Base-by-base conservation (phyloP, 1,139 yeast genomes). In the Scheffersomyces segobiensis region DNA sequence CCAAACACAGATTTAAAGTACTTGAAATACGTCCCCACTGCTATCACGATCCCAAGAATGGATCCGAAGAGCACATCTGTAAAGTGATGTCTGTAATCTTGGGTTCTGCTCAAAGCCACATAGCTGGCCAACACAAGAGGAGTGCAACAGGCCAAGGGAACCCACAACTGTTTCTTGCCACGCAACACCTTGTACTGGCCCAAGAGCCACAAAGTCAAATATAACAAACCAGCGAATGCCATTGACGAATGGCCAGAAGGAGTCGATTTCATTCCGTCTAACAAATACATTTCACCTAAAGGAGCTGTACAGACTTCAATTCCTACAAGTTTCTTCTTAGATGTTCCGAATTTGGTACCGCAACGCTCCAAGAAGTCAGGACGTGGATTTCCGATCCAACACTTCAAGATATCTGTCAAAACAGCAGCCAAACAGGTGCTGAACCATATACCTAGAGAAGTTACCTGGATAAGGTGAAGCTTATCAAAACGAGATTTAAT, bases 221-320 rank as follows among this genome's bases (percentile, higher is more conserved):
- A 89, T n/a, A 84, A 82, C 58, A 89, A 76, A 1, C 91, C 88
- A 0, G 90, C 76, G 71, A 90, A 91, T 42, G 91, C 80, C 60
- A 86, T 76, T 12, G 92, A 85, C 0, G 93, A 82, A 68, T 91
- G 97, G 12, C 96, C 97, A 1, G 93, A 87, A 0, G 97, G 97
- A 0, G 93, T 87, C 7, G 93, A 86, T 67, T 91, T 84, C 77
- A 88, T 81, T 0, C 96, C 97, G 66, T 91, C 97, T 46, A 72
- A 62, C 22, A 89, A 68, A 14, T 86, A 82, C n/a, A 77, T 83
- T 19, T 72, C 65, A 1, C 90, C 87, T 57, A 70, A 71, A 0
- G 82, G 82, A 2, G 78, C 73, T 2, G 79, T 70, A 59, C 83
- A 79, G 14, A 72, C 76, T 10, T 68, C 67, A 12, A 73, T 53